These are phyloP conservation scores for Ceratobasidium sp. DNA, from an alignment of 1,284 basidiomycete species.

Conservation along the genomic window DNA sequence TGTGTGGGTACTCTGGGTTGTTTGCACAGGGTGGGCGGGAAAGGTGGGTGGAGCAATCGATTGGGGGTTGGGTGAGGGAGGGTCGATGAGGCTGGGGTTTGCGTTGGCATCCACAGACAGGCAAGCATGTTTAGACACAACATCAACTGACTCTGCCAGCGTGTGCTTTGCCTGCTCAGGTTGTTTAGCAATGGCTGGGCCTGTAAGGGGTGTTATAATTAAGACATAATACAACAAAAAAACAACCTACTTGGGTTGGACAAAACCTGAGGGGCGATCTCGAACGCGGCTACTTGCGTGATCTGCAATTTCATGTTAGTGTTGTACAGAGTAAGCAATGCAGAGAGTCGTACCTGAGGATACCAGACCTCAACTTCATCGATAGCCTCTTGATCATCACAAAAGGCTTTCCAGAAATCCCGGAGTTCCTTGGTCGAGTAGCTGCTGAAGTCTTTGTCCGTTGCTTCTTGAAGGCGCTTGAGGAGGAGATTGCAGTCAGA, in stretches of 20 bases:
- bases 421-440: neutral
- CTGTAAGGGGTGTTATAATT: neutral
- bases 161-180: neutral
- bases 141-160: neutral
- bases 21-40: too few species aligned
- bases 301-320: neutral
- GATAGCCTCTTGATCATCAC: neutral
- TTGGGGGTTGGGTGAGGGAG: neutral
- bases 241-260: neutral
- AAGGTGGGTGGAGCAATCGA: neutral
- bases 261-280: neutral
- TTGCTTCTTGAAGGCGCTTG: neutral
- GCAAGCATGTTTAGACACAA: neutral
- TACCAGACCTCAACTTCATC: constrained; percentile 8
- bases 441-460: neutral
- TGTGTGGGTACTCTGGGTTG: too few species aligned
- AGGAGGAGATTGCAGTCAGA: constrained; percentile 3
- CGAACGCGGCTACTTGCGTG: neutral
- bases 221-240: neutral
- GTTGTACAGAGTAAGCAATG: neutral
- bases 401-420: neutral
- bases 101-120: neutral
- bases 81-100: neutral
- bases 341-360: neutral
- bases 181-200: neutral